Conservation (phyloP, 176 grass and related monocot species). For the Eleusine coracana region DNA sequence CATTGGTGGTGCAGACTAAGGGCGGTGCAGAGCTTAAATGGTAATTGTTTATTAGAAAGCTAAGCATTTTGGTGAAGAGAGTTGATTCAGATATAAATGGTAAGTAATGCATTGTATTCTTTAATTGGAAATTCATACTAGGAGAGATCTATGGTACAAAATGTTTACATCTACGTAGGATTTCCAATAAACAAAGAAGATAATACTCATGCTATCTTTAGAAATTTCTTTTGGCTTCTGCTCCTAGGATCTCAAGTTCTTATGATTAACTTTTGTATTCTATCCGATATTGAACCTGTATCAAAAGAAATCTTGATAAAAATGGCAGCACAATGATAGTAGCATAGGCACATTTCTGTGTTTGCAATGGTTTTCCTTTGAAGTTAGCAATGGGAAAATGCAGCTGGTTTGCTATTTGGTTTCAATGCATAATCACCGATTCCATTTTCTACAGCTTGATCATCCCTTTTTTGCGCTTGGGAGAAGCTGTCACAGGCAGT, state of each 20-base stretch:
- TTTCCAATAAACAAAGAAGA: conserved; percentile 83
- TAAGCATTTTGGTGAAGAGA: conserved; percentile 72
- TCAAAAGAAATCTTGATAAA: conserved; percentile 4
- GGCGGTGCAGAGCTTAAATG: no score
- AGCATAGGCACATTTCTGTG: background rate
- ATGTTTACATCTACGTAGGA: conserved; percentile 32
- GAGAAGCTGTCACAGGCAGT: conserved; percentile 66
- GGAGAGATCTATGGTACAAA: background rate
- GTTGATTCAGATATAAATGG: conserved; percentile 66
- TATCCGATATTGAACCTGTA: background rate
- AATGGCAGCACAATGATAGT: background rate
- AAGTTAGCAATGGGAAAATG: background rate
- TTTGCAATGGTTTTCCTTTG: background rate
- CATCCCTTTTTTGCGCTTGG: conserved; percentile 85
- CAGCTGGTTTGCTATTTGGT: background rate
- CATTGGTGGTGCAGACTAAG: no score
- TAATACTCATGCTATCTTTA: conserved; percentile 36
- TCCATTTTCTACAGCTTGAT: conserved; percentile 62
- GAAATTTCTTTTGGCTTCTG: background rate
- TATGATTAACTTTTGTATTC: background rate
- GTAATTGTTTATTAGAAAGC: conserved; percentile 67
- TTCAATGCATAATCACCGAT: conserved; percentile 13
- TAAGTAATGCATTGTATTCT: conserved; percentile 35
- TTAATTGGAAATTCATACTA: conserved; percentile 21
- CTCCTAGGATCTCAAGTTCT: conserved; percentile 1